phyloP scores from a whole-genome alignment of 2,329 filamentous ascomycete species.

The Anisogramma anomala region DNA sequence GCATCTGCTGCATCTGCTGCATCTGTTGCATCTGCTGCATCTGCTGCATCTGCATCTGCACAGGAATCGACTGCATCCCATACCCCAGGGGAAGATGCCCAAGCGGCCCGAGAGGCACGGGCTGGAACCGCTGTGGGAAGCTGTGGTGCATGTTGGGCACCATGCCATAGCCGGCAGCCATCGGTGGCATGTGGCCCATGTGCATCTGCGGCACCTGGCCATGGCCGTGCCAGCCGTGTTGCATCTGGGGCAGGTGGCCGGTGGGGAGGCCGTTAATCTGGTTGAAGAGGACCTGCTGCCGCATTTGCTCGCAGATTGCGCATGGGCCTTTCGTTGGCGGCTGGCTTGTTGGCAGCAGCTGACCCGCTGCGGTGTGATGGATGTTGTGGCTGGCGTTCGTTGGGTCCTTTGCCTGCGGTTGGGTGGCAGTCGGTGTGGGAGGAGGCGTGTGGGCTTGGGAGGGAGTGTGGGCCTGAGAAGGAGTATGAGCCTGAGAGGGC shows the following conservation, averaged over 20 bases:
- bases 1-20: slow-evolving; percentile 1
- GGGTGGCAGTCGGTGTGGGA: not conserved
- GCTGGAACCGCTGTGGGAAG: slow-evolving; percentile 5
- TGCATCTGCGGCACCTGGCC: slow-evolving; percentile 4
- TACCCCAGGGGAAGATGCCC: slow-evolving; percentile 8
- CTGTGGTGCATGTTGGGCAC: not conserved
- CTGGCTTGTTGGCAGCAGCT: not conserved
- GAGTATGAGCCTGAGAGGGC: not conserved
- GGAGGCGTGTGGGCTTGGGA: not conserved
- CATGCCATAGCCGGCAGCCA: not conserved
- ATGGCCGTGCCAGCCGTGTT: slow-evolving; percentile 11
- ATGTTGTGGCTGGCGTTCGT: not conserved
- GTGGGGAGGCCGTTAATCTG: slow-evolving; percentile 20
- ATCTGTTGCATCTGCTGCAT: no score
- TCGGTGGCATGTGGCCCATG: not conserved
- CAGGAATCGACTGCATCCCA: slow-evolving; percentile 3
- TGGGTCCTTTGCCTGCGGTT: not conserved
- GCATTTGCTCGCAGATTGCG: slow-evolving; percentile 20
- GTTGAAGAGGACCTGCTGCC: slow-evolving; percentile 20
- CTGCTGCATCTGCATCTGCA: slow-evolving; percentile 3
- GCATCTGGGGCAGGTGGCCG: not conserved
- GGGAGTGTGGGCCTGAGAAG: not conserved
- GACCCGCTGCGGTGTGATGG: not conserved
- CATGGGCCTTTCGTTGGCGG: slow-evolving; percentile 20
- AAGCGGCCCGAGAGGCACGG: slow-evolving; percentile 2